Conservation (phyloP, 257 asterid species). For the Verbena officinalis region DNA sequence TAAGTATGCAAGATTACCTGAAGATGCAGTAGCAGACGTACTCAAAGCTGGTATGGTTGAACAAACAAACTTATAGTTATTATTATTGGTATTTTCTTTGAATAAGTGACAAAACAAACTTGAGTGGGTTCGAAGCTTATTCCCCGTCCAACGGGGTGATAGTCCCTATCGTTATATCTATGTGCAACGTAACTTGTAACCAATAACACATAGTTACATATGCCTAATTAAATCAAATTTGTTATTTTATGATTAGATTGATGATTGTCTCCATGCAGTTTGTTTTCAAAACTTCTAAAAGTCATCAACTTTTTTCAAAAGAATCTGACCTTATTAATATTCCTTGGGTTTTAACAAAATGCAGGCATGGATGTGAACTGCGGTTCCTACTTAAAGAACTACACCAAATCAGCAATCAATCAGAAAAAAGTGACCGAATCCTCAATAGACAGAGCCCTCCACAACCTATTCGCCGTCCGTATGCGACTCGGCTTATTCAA, state of each 20-base stretch:
- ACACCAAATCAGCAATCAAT: constrained; percentile 75
- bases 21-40: constrained; percentile 76
- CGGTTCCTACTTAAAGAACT: constrained; percentile 57
- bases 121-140: too few species aligned
- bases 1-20: constrained; percentile 58
- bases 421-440: constrained; percentile 51
- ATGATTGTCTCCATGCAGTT: neutral
- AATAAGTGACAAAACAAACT: neutral
- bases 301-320: too few species aligned
- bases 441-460: constrained; percentile 73
- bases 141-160: too few species aligned
- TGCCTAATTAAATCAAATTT: neutral
- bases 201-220: too few species aligned
- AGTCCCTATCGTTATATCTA: too few species aligned
- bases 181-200: too few species aligned
- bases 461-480: constrained; percentile 69
- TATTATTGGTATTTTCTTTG: neutral
- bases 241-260: too few species aligned
- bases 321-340: neutral
- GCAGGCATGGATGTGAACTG: constrained; percentile 92
- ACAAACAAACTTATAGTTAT: neutral
- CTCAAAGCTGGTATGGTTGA: constrained; percentile 72
- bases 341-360: neutral
- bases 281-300: too few species aligned
- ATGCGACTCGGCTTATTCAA: constrained; percentile 83